Percentiles rank a stretch among this genome's conserved stretches.
These are phyloP conservation scores for Geoglossum cookeanum DNA, from an alignment of 2,329 filamentous ascomycete species.

Conservation along the genomic window DNA sequence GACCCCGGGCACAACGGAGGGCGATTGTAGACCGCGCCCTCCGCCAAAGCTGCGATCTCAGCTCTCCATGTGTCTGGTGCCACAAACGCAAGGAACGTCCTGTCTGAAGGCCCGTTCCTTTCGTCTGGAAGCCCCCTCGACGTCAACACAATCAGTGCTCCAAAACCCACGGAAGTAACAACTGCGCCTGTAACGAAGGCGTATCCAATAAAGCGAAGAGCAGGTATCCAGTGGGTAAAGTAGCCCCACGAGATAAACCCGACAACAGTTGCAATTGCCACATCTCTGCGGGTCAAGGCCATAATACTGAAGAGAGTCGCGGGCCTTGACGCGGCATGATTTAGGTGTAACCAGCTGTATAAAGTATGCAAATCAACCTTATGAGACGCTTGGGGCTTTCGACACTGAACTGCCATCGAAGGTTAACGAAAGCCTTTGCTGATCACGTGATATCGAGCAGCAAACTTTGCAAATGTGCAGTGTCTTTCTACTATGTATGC, in stretches of 20 bases:
- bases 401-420: too few relatives aligned
- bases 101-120: conserved; percentile 22
- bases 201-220: conserved; percentile 68
- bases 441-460: not conserved
- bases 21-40: conserved; percentile 46
- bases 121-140: conserved; percentile 29
- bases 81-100: conserved; percentile 37
- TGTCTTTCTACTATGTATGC: not conserved
- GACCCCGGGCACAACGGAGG: conserved; percentile 57
- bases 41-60: conserved; percentile 48
- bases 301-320: conserved; percentile 16
- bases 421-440: not conserved
- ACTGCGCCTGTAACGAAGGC: conserved; percentile 53
- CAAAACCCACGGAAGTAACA: conserved; percentile 28
- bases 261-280: conserved; percentile 45
- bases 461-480: not conserved
- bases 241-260: conserved; percentile 78
- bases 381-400: too few relatives aligned
- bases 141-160: conserved; percentile 42
- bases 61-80: conserved; percentile 44
- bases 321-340: conserved; percentile 1
- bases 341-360: not conserved
- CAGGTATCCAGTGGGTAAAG: conserved; percentile 62
- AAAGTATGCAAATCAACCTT: too few relatives aligned
- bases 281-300: conserved; percentile 57